Percentiles rank a stretch among this genome's conserved stretches.
phyloP scores from a whole-genome alignment of 1,284 basidiomycete species.

The Bjerkandera adusta region DNA sequence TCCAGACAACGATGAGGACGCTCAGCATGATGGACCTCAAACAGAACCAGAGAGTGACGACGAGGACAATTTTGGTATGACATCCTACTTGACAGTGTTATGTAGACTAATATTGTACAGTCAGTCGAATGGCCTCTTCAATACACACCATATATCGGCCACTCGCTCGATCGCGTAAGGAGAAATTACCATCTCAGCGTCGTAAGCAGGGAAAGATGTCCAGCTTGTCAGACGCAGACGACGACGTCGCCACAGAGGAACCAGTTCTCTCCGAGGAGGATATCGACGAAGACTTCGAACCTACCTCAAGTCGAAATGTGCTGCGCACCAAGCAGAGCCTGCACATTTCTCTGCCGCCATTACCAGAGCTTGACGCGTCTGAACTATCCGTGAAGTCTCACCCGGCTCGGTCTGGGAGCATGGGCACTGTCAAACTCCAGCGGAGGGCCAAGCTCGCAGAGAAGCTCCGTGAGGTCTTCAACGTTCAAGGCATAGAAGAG shows the following conservation, averaged over 20 bases:
- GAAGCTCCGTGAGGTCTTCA: constrained; percentile 85
- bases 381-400: constrained; percentile 7
- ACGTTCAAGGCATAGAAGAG: constrained; percentile 74
- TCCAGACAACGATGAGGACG: constrained; percentile 65
- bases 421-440: constrained; percentile 69
- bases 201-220: constrained; percentile 19
- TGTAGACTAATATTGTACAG: constrained; percentile 15
- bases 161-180: constrained; percentile 61
- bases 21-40: constrained; percentile 40
- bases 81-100: neutral
- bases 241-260: constrained; percentile 28
- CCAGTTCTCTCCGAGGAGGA: constrained; percentile 46
- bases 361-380: constrained; percentile 15
- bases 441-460: constrained; percentile 74
- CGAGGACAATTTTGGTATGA: constrained; percentile 43
- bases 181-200: constrained; percentile 26
- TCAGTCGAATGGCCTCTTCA: constrained; percentile 66
- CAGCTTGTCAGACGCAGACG: constrained; percentile 27
- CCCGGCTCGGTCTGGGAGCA: constrained; percentile 52
- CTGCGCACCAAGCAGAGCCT: neutral
- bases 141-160: constrained; percentile 84
- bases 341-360: constrained; percentile 10
- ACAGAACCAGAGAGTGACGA: constrained; percentile 60
- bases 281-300: constrained; percentile 57
- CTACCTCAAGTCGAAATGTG: constrained; percentile 9